These are phyloP conservation scores for Quercus tomentella DNA, from an alignment of 331 rosid genomes.

Conservation along the genomic window DNA sequence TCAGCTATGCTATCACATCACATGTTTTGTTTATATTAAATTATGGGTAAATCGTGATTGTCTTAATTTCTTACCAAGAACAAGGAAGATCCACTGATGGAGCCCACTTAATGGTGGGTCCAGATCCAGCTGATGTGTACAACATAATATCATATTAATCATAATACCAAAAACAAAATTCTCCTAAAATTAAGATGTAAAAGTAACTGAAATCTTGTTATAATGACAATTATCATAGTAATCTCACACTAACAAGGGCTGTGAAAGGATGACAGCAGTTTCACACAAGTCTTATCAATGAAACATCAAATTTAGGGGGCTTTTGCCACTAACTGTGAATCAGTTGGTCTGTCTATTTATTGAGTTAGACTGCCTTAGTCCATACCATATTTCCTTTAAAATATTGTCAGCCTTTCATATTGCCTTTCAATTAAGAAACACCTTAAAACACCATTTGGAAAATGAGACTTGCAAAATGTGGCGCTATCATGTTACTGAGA, in stretches of 20 bases:
- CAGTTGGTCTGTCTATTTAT: conserved; percentile 70
- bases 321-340: conserved; percentile 29
- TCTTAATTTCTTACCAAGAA: conserved; percentile 44
- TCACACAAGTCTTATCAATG: conserved; percentile 28
- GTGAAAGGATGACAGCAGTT: conserved; percentile 29
- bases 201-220: conserved; percentile 50
- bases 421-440: conserved; percentile 59
- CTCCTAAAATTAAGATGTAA: conserved; percentile 54
- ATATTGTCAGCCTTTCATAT: conserved; percentile 33
- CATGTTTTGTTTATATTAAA: conserved; percentile 2
- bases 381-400: conserved; percentile 42
- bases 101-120: conserved; percentile 46
- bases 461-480: conserved; percentile 26
- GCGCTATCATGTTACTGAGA: conserved; percentile 38
- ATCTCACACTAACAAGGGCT: conserved; percentile 17
- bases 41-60: conserved; percentile 16
- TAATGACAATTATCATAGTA: conserved; percentile 41
- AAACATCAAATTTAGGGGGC: conserved; percentile 10
- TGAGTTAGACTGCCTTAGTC: conserved; percentile 65
- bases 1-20: conserved; percentile 42
- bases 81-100: conserved; percentile 35
- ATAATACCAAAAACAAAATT: conserved; percentile 31
- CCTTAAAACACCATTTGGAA: conserved; percentile 13
- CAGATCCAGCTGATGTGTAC: conserved; percentile 65
- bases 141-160: conserved; percentile 46